These are phyloP conservation scores for Pelargonium exstipulatum DNA, from an alignment of 441 rosid genomes.

Conservation along the genomic window DNA sequence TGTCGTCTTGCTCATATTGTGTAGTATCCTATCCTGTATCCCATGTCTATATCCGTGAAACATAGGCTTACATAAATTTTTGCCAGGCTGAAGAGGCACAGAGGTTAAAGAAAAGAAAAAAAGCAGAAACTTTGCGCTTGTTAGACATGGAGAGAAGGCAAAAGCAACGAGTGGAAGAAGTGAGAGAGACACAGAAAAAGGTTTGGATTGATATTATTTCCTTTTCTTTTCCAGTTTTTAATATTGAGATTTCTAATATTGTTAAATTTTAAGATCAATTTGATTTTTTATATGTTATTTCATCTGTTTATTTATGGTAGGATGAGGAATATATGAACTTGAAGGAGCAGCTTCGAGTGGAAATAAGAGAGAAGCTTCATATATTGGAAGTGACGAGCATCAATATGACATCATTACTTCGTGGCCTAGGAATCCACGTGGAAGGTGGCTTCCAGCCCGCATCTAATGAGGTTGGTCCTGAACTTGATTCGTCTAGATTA, in stretches of 20 bases:
- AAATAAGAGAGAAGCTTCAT: constrained; percentile 53
- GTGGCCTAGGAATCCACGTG: constrained; percentile 59
- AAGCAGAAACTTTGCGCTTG: constrained; percentile 51
- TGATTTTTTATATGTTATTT: background rate
- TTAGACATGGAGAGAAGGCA: constrained; percentile 80
- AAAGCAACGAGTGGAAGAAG: constrained; percentile 76
- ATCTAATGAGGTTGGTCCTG: constrained; percentile 48
- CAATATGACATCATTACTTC: constrained; percentile 67
- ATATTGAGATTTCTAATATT: background rate
- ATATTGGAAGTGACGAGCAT: constrained; percentile 44
- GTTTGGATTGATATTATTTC: constrained; percentile 26
- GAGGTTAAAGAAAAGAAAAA: constrained; percentile 59
- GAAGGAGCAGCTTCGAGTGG: constrained; percentile 61
- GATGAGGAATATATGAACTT: constrained; percentile 68
- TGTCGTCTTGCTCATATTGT: too few relatives aligned
- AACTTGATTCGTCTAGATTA: background rate
- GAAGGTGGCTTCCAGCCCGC: constrained; percentile 45
- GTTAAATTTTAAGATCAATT: too few relatives aligned
- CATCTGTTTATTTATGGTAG: constrained; percentile 24
- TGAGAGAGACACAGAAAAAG: constrained; percentile 83
- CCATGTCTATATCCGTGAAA: too few relatives aligned
- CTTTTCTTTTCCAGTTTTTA: background rate
- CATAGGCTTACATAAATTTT: background rate
- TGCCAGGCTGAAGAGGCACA: constrained; percentile 69
- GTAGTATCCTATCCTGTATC: too few relatives aligned